A percentile compares a stretch with the other conserved stretches of the same genome.
phyloP scores from a whole-genome alignment of 148 eudicot species.

The Arctostaphylos glauca region DNA sequence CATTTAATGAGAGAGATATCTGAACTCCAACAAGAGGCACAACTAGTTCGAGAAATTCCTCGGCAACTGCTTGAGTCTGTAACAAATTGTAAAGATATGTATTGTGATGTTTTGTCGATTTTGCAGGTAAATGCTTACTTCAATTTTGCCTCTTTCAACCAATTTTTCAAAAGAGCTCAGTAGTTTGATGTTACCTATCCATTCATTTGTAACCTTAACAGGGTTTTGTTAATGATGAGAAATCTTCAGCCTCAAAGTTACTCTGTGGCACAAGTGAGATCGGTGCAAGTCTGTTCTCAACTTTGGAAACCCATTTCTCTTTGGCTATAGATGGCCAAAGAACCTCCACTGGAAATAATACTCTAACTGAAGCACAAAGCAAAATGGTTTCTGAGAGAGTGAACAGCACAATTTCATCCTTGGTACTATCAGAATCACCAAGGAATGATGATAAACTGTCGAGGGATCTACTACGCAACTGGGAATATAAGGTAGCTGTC shows the following conservation, averaged over 20 bases:
- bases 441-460: constrained; percentile 23
- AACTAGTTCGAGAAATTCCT: constrained; percentile 51
- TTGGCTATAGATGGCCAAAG: constrained; percentile 36
- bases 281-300: constrained; percentile 62
- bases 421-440: constrained; percentile 37
- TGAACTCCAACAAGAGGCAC: constrained; percentile 65
- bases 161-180: constrained; percentile 7
- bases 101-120: constrained; percentile 55
- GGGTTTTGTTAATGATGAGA: constrained; percentile 62
- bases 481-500: constrained; percentile 72
- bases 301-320: constrained; percentile 59
- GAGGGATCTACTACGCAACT: constrained; percentile 22
- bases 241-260: constrained; percentile 55
- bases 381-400: constrained; percentile 47
- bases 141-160: background rate
- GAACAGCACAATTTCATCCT: constrained; percentile 39
- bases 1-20: constrained; percentile 45
- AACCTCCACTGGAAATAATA: constrained; percentile 30
- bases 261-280: constrained; percentile 61
- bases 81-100: constrained; percentile 53
- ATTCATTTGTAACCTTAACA: constrained; percentile 27
- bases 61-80: constrained; percentile 55
- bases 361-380: constrained; percentile 50
- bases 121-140: constrained; percentile 45
- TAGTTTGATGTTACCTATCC: background rate